Evolutionary conservation across 257 asterid genomes (phyloP).

Genomic region (Lithospermum erythrorhizon): DNA sequence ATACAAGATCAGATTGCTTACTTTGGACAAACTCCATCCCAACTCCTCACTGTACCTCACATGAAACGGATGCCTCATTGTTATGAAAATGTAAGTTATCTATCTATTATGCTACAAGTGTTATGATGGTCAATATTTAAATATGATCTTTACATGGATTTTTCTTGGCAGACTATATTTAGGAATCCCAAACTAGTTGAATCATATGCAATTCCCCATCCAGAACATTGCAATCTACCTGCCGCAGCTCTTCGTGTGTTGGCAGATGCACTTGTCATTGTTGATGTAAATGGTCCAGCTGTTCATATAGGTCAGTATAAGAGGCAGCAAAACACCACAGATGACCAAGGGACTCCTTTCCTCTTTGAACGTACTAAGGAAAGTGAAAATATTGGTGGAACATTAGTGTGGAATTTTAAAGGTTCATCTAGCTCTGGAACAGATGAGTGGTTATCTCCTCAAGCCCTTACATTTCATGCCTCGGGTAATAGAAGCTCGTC

Average conservation of each 20-base stretch:
- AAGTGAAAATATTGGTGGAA: too few relatives aligned
- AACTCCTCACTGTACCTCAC: constrained; percentile 83
- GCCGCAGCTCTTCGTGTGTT: constrained; percentile 89
- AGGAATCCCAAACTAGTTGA: constrained; percentile 78
- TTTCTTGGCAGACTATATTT: constrained; percentile 61
- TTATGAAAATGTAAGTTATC: too few relatives aligned
- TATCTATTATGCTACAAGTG: too few relatives aligned
- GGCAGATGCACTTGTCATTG: constrained; percentile 72
- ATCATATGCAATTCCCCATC: constrained; percentile 63
- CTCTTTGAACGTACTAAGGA: constrained; percentile 62
- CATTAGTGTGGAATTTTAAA: too few relatives aligned
- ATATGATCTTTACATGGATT: background rate
- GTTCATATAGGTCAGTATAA: constrained; percentile 87
- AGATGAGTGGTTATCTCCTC: constrained; percentile 84
- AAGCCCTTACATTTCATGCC: constrained; percentile 66
- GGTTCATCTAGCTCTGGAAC: constrained; percentile 44
- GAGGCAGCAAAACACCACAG: constrained; percentile 99
- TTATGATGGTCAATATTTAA: too few relatives aligned
- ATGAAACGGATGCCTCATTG: constrained; percentile 47
- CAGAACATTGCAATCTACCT: constrained; percentile 97
- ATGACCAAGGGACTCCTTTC: constrained; percentile 92
- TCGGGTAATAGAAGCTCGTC: constrained; percentile 67
- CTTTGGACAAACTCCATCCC: constrained; percentile 99
- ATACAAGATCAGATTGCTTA: constrained; percentile 98
- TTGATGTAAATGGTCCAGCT: constrained; percentile 70